Base-by-base conservation (phyloP, 192 early-diverging fungal genomes). In the Coemansia sp. region DNA sequence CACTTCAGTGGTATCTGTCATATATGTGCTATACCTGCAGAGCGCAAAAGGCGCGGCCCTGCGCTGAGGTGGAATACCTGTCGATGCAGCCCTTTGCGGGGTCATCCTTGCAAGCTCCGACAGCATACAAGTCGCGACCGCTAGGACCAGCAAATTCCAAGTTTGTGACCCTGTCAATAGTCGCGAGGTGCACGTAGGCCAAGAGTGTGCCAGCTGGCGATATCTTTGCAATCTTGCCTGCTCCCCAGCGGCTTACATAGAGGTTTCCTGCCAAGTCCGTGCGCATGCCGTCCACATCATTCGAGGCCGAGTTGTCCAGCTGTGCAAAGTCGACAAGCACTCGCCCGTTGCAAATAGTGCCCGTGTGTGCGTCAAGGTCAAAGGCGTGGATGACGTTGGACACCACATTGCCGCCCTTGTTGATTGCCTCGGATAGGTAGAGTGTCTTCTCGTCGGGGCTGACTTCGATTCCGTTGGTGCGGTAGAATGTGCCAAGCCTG, bases 381-480 rank as follows among this genome's bases (percentile, higher is more conserved):
- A 86, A 87, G 27, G 70, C 72, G 2, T 66, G 66, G 30, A 87
- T 76, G 63, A 62, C 64, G 62, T 86, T 87, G 49, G 74, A 77
- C 32, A 83, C 63, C 6, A 84, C 78, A 2, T 30, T 55, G 27
- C 72, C 73, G 27, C 60, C 70, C 43, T 29, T 34, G 67, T 86
- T 86, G 8, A 65, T 49, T 3, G 86, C 70, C 73, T 87, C 86
- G 3, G 86, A 87, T 15, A 87, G 50, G 38, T 87, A 87, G 27
- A 87, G 82, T 11, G 67, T 76, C 55, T 73, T 79, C 43, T 85
- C 84, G 49, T 86, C 80, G 4, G 85, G 84, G 61, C 77, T 81
- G 38, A 87, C 69, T 52, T 87, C 86, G 39, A 87, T 84, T 10
- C 86, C 86, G 55, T 87, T 87, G 6, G 86, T 87, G 53, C 86